Evolutionary conservation across 2,329 filamentous ascomycete species (phyloP).

Genomic region (Colletotrichum costaricense): DNA sequence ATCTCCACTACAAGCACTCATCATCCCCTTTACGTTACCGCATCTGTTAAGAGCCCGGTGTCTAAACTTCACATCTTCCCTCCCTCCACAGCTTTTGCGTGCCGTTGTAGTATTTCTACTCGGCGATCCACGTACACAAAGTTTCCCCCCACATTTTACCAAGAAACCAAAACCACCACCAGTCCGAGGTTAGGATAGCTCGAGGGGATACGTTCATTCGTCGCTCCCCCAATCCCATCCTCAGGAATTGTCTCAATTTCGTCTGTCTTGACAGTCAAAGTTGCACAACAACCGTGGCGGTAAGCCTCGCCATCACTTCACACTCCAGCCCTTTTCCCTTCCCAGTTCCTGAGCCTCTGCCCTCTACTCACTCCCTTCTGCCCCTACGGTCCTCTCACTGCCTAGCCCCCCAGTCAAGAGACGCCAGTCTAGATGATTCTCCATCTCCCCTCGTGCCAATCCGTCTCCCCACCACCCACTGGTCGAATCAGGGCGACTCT

Average conservation of each 20-base stretch:
- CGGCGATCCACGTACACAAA: slow-evolving; percentile 39
- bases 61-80: slow-evolving; percentile 39
- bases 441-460: slow-evolving; percentile 42
- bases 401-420: slow-evolving; percentile 7
- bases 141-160: slow-evolving; percentile 55
- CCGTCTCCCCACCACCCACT: slow-evolving; percentile 31
- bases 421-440: slow-evolving; percentile 9
- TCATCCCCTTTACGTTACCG: slow-evolving; percentile 1
- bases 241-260: slow-evolving; percentile 62
- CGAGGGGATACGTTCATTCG: slow-evolving; percentile 74
- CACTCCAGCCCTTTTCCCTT: background rate
- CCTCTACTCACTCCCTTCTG: slow-evolving; percentile 40
- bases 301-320: slow-evolving; percentile 54
- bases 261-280: slow-evolving; percentile 52
- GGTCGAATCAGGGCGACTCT: slow-evolving; percentile 36
- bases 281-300: slow-evolving; percentile 56
- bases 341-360: background rate
- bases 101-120: slow-evolving; percentile 48
- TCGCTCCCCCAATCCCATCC: slow-evolving; percentile 63
- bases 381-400: slow-evolving; percentile 37
- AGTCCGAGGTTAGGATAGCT: slow-evolving; percentile 50
- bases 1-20: slow-evolving; percentile 12
- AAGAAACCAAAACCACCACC: background rate
- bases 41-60: slow-evolving; percentile 38
- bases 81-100: slow-evolving; percentile 54